Conservation (phyloP, 805 yeast genomes). For the Wickerhamomyces subpelliculosus region DNA sequence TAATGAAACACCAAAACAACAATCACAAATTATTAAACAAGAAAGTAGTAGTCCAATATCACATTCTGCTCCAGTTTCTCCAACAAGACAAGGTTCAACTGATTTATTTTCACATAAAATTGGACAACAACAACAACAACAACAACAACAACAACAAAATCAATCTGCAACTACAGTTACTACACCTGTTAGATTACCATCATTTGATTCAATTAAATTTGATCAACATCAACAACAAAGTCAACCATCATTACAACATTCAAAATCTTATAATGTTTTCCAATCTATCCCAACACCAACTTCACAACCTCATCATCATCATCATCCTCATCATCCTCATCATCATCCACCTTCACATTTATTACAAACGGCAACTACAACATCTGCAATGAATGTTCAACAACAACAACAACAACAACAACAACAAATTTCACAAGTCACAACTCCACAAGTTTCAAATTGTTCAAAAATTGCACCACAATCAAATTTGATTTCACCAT, state of each 20-base stretch:
- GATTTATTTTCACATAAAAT: too few relatives aligned
- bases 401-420: constrained; percentile 2
- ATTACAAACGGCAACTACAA: too few relatives aligned
- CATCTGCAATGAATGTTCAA: not conserved
- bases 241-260: constrained; percentile 1
- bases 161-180: constrained; percentile 3
- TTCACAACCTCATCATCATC: not conserved
- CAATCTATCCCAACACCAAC: constrained; percentile 4
- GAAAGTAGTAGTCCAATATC: constrained; percentile 1
- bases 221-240: constrained; percentile 3
- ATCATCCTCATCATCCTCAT: too few relatives aligned
- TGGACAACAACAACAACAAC: constrained; percentile 4
- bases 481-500: constrained; percentile 13
- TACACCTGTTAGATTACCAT: constrained; percentile 22
- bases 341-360: too few relatives aligned
- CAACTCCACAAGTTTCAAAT: not conserved
- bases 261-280: constrained; percentile 7
- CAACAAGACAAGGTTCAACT: constrained; percentile 4
- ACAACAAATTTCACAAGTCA: constrained; percentile 6
- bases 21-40: too few relatives aligned
- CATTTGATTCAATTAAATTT: constrained; percentile 18
- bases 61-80: constrained; percentile 10
- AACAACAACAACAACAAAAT: not conserved
- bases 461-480: constrained; percentile 1
- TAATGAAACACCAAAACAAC: constrained; percentile 1